Percentiles rank a stretch among this genome's conserved stretches.
phyloP scores from a whole-genome alignment of 2,329 filamentous ascomycete species.

The Xenosphaeropsis pyriputrescens region DNA sequence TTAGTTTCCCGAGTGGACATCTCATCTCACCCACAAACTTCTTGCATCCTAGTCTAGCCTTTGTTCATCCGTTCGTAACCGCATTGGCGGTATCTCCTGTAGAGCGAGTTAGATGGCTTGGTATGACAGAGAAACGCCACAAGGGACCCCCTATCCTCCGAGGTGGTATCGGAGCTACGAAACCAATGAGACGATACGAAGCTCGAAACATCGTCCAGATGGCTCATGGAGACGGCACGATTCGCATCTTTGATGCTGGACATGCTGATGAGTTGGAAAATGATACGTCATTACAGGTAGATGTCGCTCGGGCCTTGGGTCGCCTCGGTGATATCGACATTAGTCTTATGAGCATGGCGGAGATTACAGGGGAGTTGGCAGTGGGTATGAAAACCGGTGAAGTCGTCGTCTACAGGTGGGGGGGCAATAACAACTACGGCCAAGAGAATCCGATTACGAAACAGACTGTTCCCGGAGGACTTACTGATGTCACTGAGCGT shows the following conservation, averaged over 20 bases:
- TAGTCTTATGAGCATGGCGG: slow-evolving; percentile 64
- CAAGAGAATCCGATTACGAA: slow-evolving; percentile 36
- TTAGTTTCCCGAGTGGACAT: slow-evolving; percentile 86
- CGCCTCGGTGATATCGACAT: slow-evolving; percentile 67
- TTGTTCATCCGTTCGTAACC: slow-evolving; percentile 81
- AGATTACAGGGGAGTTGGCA: slow-evolving; percentile 71
- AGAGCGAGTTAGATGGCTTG: slow-evolving; percentile 72
- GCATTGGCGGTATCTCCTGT: slow-evolving; percentile 58
- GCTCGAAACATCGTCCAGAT: slow-evolving; percentile 73
- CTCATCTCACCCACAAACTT: slow-evolving; percentile 88
- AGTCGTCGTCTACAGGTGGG: slow-evolving; percentile 76
- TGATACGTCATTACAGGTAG: slow-evolving; percentile 63
- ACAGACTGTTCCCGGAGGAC: slow-evolving; percentile 47
- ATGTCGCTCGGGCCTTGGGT: slow-evolving; percentile 69
- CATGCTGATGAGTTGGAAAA: slow-evolving; percentile 93
- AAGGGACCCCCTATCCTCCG: slow-evolving; percentile 65
- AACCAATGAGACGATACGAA: slow-evolving; percentile 63
- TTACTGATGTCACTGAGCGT: slow-evolving; percentile 62
- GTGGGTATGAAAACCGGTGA: slow-evolving; percentile 76
- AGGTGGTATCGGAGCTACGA: slow-evolving; percentile 61
- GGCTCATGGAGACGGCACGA: slow-evolving; percentile 77
- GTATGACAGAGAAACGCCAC: slow-evolving; percentile 71
- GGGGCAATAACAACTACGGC: slow-evolving; percentile 60
- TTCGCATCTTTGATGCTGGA: slow-evolving; percentile 88
- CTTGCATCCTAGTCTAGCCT: slow-evolving; percentile 72